Base-by-base conservation (phyloP, 805 yeast species). In the Candida xyloterini region DNA sequence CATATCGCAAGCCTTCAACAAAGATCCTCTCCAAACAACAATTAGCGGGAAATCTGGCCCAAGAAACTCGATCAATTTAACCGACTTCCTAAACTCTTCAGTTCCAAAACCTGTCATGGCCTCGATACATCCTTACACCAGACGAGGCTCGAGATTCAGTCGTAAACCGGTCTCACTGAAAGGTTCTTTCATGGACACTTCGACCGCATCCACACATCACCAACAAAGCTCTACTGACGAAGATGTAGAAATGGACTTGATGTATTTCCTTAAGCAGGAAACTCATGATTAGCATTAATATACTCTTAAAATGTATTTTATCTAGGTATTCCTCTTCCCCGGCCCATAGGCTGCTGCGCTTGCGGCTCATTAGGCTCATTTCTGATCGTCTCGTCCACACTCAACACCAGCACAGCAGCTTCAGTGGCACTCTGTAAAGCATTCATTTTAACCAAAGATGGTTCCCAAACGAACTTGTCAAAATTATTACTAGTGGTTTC, bases 401-500 rank as follows among this genome's bases (percentile, higher is more conserved):
- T 82, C 50, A 93, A 73, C 51, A 93, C 85, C 57, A 93, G 71
- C 42, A 86, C 83, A 7, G 98, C 95, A 30, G 99, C 99, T 65
- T 93, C 99, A 10, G 96, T 84, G 16, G 99, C 99, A 56, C 95
- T 82, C 62, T 81, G 83, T 43, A 93, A 69, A n/a, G 98, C 97
- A 62, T 93, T 93, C 44, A 79, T 76, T 67, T 93, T 93, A 37
- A 91, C 95, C 53, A 93, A 74, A 30, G 96, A 82, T 3, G 99
- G 99, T 65, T 93, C 99, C 99, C 99, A 93, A 42, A 93, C 95
- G 56, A 87, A 91, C 46, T 73, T 78, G 38, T 76, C 80, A 71
- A 89, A 78, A 60, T 90, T 93, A 63, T 91, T 82, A 32, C 89
- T 89, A 44, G 89, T 81, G 28, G 73, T 62, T 60, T 88, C 98